Percentiles rank a stretch among this genome's conserved stretches.
phyloP scores from a whole-genome alignment of 2,329 filamentous ascomycete genomes.

The Harringtonia lauricola region DNA sequence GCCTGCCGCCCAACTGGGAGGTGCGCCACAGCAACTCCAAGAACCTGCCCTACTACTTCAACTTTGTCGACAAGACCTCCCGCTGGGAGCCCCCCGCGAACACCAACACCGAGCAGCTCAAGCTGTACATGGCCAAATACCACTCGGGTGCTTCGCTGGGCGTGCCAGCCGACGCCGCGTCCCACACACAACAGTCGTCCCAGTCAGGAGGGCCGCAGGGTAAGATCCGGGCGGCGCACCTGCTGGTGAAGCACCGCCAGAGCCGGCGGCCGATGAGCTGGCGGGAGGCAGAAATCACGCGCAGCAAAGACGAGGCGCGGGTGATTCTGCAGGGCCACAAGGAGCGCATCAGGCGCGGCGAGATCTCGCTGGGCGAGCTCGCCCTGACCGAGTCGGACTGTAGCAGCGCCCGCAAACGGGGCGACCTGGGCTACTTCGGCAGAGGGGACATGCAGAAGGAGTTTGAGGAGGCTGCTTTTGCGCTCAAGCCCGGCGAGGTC shows the following conservation, averaged over 20 bases:
- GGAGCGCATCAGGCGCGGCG: constrained; percentile 60
- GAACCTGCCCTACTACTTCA: constrained; percentile 98
- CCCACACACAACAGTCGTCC: constrained; percentile 8
- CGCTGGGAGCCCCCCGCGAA: constrained; percentile 87
- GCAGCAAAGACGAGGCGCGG: constrained; percentile 77
- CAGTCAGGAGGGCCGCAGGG: constrained; percentile 28
- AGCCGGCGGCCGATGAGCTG: constrained; percentile 87
- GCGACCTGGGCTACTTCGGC: constrained; percentile 91
- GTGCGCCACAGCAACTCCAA: constrained; percentile 97
- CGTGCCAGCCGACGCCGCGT: constrained; percentile 23
- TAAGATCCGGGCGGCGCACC: constrained; percentile 87
- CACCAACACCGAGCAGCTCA: constrained; percentile 85
- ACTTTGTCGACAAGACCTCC: constrained; percentile 72
- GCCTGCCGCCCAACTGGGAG: constrained; percentile 82
- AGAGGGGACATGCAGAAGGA: constrained; percentile 96
- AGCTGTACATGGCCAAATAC: constrained; percentile 83
- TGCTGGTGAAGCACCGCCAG: constrained; percentile 86
- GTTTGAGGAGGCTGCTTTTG: constrained; percentile 93
- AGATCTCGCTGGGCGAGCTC: constrained; percentile 64
- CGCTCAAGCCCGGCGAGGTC: constrained; percentile 75
- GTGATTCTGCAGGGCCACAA: constrained; percentile 68
- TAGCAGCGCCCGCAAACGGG: constrained; percentile 86
- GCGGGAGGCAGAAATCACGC: constrained; percentile 81
- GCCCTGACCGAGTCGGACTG: constrained; percentile 88
- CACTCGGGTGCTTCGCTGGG: constrained; percentile 46